A percentile compares a stretch with the other conserved stretches of the same genome.
phyloP scores from a whole-genome alignment of 148 eudicot genomes.

The Pharnaceum exiguum region DNA sequence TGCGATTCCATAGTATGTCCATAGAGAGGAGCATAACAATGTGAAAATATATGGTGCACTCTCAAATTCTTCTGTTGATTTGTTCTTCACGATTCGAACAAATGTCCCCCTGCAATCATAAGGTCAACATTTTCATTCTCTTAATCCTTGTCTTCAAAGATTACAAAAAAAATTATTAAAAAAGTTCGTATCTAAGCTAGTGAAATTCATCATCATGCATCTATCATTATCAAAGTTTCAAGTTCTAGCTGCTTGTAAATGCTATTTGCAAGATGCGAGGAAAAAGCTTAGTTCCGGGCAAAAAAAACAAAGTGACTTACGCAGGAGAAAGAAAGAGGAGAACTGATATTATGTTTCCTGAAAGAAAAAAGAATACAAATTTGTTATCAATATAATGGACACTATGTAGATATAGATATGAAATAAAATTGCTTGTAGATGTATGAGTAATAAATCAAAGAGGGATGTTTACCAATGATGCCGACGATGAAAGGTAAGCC shows the following conservation, averaged over 20 bases:
- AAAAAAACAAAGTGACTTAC: slow-evolving; percentile 23
- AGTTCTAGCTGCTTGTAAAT: too few species aligned
- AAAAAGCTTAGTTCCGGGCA: neutral
- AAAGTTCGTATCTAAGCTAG: too few species aligned
- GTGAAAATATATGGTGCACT: slow-evolving; percentile 45
- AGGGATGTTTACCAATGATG: too few species aligned
- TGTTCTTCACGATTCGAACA: slow-evolving; percentile 23
- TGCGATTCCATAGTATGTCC: slow-evolving; percentile 54
- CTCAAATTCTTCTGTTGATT: slow-evolving; percentile 41
- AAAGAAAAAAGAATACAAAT: neutral
- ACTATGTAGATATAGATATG: too few species aligned
- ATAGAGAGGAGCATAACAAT: slow-evolving; percentile 30
- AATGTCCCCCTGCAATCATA: slow-evolving; percentile 34
- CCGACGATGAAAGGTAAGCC: too few species aligned
- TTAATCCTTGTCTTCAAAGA: neutral
- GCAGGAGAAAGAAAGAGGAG: slow-evolving; percentile 50
- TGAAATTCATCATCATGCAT: too few species aligned
- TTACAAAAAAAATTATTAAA: too few species aligned
- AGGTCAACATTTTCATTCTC: neutral
- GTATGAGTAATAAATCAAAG: too few species aligned
- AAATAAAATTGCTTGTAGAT: too few species aligned
- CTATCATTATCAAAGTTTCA: too few species aligned
- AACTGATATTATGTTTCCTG: slow-evolving; percentile 52
- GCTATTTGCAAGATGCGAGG: too few species aligned
- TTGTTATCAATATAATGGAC: too few species aligned